Evolutionary conservation across 164 flowering plant genomes (phyloP).

Genomic region (Vitis vinifera): DNA sequence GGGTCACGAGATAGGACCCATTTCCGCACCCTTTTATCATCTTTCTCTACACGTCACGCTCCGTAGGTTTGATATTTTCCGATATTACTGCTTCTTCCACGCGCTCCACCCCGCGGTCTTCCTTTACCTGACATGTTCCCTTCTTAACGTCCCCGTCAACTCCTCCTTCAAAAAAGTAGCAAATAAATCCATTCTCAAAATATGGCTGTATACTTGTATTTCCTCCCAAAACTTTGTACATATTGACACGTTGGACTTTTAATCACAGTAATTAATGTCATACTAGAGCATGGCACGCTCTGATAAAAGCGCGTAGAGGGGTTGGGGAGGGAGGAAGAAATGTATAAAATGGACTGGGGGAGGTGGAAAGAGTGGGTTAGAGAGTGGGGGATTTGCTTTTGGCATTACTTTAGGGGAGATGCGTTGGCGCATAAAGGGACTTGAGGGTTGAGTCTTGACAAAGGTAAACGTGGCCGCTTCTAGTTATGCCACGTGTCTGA

Average conservation of each 20-base stretch:
- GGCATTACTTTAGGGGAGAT: conserved; percentile 19
- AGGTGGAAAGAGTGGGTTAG: conserved; percentile 11
- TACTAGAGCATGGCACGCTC: too few species aligned
- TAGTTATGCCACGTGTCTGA: background rate
- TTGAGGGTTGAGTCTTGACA: background rate
- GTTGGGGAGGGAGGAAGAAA: background rate
- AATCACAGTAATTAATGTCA: too few species aligned
- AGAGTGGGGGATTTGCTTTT: conserved; percentile 15
- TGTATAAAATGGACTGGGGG: background rate
- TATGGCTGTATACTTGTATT: too few species aligned
- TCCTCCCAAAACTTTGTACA: too few species aligned
- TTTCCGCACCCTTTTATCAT: conserved; percentile 19
- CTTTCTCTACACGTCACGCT: conserved; percentile 15
- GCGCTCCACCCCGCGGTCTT: background rate
- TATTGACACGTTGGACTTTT: too few species aligned
- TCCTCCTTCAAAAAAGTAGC: too few species aligned
- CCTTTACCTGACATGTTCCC: background rate
- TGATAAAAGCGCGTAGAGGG: background rate
- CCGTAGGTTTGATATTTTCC: conserved; percentile 16
- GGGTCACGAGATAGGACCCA: conserved; percentile 25
- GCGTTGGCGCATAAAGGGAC: conserved; percentile 21
- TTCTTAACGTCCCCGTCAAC: too few species aligned
- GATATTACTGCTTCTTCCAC: background rate
- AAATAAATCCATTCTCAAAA: too few species aligned
- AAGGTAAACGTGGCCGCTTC: background rate